A percentile compares a stretch with the other conserved stretches of the same genome.
phyloP scores from a whole-genome alignment of 2,329 filamentous ascomycete genomes.

The Rutstroemia sp. region DNA sequence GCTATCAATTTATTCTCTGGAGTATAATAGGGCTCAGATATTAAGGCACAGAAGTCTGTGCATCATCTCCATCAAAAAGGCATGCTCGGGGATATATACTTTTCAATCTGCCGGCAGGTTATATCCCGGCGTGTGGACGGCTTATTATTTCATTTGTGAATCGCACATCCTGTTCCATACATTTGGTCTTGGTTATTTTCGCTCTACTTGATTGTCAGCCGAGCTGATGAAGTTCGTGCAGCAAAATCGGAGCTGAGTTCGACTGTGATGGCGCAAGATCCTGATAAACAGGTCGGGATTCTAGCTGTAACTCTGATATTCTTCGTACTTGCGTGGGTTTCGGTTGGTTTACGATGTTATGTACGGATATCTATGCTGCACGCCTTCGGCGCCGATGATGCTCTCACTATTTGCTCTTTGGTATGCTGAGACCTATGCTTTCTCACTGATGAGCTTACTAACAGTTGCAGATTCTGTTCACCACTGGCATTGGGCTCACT shows the following conservation, averaged over 20 bases:
- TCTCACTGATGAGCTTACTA: not conserved
- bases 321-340: conserved; percentile 31
- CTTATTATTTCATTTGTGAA: too few relatives aligned
- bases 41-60: too few relatives aligned
- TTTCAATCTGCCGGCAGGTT: too few relatives aligned
- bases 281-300: conserved; percentile 7
- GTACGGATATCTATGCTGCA: conserved; percentile 38
- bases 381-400: conserved; percentile 39
- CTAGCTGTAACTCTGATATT: conserved; percentile 24
- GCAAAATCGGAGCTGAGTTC: not conserved
- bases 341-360: conserved; percentile 37
- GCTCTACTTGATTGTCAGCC: not conserved
- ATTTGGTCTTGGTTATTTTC: not conserved
- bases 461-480: conserved; percentile 14
- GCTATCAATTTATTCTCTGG: too few relatives aligned
- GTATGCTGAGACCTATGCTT: conserved; percentile 27
- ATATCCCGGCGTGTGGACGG: too few relatives aligned
- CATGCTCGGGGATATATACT: too few relatives aligned
- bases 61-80: too few relatives aligned
- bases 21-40: too few relatives aligned
- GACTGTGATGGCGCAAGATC: not conserved
- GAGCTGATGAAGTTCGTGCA: not conserved
- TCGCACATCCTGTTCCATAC: too few relatives aligned
- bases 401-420: conserved; percentile 38
- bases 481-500: conserved; percentile 14